Evolutionary conservation across 352 stramenopile species (phyloP).

Genomic region (Phytophthora rubi): DNA sequence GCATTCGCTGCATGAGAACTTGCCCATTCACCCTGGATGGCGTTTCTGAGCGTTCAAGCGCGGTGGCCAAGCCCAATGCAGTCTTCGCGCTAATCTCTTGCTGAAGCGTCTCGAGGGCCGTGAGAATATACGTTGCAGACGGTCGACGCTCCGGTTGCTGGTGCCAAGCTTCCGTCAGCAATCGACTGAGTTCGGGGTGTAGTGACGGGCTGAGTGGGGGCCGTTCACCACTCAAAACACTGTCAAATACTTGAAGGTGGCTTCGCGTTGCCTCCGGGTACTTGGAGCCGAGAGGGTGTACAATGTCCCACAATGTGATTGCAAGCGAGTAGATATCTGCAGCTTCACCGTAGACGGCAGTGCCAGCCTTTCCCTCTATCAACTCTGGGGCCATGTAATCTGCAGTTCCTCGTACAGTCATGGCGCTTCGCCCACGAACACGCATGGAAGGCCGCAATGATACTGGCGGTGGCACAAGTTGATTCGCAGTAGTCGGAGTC

Average conservation of each 20-base stretch:
- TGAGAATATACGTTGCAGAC: constrained; percentile 57
- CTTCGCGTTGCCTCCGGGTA: constrained; percentile 65
- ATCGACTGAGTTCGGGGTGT: constrained; percentile 47
- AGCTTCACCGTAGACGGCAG: constrained; percentile 69
- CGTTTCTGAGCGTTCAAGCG: constrained; percentile 34
- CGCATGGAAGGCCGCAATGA: constrained; percentile 37
- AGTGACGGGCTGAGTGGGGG: constrained; percentile 46
- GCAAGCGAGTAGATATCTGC: constrained; percentile 77
- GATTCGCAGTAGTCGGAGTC: constrained; percentile 24
- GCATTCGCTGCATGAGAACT: constrained; percentile 65
- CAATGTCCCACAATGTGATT: constrained; percentile 85
- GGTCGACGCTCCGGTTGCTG: constrained; percentile 54
- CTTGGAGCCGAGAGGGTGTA: constrained; percentile 67
- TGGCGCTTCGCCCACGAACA: constrained; percentile 42
- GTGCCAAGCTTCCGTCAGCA: constrained; percentile 64
- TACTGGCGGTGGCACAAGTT: constrained; percentile 22
- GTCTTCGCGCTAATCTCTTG: constrained; percentile 52
- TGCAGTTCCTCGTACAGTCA: constrained; percentile 79
- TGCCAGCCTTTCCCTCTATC: constrained; percentile 75
- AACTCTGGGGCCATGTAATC: constrained; percentile 88
- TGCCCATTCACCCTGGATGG: constrained; percentile 51
- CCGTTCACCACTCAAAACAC: constrained; percentile 62
- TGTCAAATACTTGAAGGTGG: constrained; percentile 76
- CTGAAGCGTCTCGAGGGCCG: constrained; percentile 55
- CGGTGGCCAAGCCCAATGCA: constrained; percentile 39